Conservation (phyloP, 768 basidiomycete genomes). For the Tephrocybe sp. region DNA sequence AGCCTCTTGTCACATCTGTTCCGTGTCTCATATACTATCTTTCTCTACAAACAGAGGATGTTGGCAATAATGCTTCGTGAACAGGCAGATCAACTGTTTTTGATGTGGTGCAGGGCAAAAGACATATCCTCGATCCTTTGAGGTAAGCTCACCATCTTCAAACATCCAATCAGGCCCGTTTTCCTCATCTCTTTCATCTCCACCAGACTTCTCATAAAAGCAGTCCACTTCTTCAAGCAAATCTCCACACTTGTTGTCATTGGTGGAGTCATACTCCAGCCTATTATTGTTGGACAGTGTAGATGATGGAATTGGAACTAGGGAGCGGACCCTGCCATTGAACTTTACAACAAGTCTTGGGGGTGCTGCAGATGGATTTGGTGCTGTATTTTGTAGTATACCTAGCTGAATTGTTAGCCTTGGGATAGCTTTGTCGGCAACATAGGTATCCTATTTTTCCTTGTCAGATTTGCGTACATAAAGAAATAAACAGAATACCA, state of each 20-base stretch:
- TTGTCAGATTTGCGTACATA: background rate
- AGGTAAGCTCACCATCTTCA: too few relatives aligned
- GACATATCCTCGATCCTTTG: too few relatives aligned
- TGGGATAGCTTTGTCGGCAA: slow-evolving; percentile 10
- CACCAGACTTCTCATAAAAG: background rate
- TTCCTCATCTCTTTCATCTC: slow-evolving; percentile 16
- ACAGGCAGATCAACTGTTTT: slow-evolving; percentile 20
- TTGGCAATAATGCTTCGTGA: slow-evolving; percentile 27
- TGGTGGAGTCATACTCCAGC: background rate
- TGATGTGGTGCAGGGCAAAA: slow-evolving; percentile 30
- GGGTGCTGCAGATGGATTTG: too few relatives aligned
- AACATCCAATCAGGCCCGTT: slow-evolving; percentile 27
- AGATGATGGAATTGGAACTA: background rate
- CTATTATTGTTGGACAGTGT: background rate
- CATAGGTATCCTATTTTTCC: slow-evolving; percentile 1
- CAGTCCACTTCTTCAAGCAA: background rate
- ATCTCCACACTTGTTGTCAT: background rate
- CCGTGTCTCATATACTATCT: slow-evolving; percentile 8
- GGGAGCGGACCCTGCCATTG: background rate
- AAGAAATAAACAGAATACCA: background rate
- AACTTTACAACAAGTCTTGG: background rate
- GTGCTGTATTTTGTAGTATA: slow-evolving; percentile 4
- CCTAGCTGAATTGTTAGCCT: slow-evolving; percentile 11
- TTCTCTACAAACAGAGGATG: slow-evolving; percentile 23
- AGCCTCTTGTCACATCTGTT: slow-evolving; percentile 20